Percentiles rank a stretch among this genome's conserved stretches.
Evolutionary conservation across 345 rosid genomes (phyloP).

Genomic region (Diplotaxis tenuifolia): DNA sequence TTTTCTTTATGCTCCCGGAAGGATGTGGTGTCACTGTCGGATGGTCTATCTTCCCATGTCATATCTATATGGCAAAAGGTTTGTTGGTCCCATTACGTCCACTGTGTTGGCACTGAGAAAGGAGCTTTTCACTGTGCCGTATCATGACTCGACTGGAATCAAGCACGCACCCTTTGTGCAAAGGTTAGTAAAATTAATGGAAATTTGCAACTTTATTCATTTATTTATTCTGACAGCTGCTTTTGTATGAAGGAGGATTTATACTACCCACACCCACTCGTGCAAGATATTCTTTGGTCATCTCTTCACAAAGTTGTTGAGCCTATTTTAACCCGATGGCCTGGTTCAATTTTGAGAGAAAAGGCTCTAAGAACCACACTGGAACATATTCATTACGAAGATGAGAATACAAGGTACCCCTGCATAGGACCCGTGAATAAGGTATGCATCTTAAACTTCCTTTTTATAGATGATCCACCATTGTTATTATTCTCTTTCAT

Average conservation of each 20-base stretch:
- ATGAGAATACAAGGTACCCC: constrained; percentile 82
- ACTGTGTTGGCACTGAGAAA: constrained; percentile 82
- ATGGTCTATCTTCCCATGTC: constrained; percentile 99
- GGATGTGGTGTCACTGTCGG: constrained; percentile 99
- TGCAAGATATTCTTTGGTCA: constrained; percentile 89
- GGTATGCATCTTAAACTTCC: constrained; percentile 43
- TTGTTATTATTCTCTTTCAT: background rate
- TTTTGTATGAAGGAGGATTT: constrained; percentile 74
- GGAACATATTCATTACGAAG: constrained; percentile 90
- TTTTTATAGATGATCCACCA: background rate
- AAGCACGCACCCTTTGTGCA: constrained; percentile 80
- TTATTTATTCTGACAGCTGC: constrained; percentile 14
- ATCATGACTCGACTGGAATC: constrained; percentile 88
- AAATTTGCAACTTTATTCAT: constrained; percentile 3
- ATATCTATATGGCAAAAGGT: constrained; percentile 87
- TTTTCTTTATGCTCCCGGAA: constrained; percentile 50
- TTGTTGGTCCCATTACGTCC: constrained; percentile 91
- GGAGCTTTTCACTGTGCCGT: constrained; percentile 76
- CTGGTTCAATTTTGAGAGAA: constrained; percentile 85
- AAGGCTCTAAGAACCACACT: constrained; percentile 60
- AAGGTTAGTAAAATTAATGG: constrained; percentile 56
- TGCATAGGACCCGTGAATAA: constrained; percentile 99
- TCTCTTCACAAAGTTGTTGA: constrained; percentile 66
- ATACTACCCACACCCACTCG: constrained; percentile 86
- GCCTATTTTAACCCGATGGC: constrained; percentile 81